Conservation (phyloP, 2,329 filamentous ascomycete genomes). For the Microascus cirrosus region DNA sequence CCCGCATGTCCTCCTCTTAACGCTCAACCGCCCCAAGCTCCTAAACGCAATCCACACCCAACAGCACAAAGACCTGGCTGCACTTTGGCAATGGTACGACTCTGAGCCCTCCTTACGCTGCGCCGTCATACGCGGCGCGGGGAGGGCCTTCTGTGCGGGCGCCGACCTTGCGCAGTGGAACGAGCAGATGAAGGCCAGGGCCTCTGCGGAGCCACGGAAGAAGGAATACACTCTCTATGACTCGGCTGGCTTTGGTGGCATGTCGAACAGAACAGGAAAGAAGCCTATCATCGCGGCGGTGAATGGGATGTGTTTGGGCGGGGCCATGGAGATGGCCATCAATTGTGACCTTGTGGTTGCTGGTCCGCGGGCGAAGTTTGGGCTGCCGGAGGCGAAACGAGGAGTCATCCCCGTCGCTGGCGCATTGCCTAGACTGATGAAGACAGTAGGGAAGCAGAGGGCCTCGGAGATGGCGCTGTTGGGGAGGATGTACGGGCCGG, state of each 20-base stretch:
- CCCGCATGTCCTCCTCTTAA: slow-evolving; percentile 45
- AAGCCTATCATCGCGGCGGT: slow-evolving; percentile 71
- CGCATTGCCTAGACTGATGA: slow-evolving; percentile 53
- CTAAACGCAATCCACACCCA: slow-evolving; percentile 45
- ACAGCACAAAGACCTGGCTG: slow-evolving; percentile 35
- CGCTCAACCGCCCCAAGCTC: slow-evolving; percentile 44
- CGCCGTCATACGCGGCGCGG: slow-evolving; percentile 51
- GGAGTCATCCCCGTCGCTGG: slow-evolving; percentile 64
- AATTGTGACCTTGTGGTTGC: slow-evolving; percentile 66
- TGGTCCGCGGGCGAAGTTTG: slow-evolving; percentile 44
- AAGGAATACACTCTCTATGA: slow-evolving; percentile 14
- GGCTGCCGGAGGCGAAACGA: slow-evolving; percentile 58
- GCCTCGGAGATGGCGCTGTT: slow-evolving; percentile 62
- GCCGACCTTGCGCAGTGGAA: slow-evolving; percentile 59
- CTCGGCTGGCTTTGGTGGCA: slow-evolving; percentile 48
- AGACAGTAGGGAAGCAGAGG: slow-evolving; percentile 55
- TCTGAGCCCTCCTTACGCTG: slow-evolving; percentile 47
- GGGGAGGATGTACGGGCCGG: slow-evolving; percentile 46
- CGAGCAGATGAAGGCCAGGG: slow-evolving; percentile 24
- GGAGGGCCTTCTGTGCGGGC: slow-evolving; percentile 56
- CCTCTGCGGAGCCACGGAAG: not conserved
- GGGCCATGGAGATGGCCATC: slow-evolving; percentile 65
- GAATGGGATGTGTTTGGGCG: slow-evolving; percentile 64
- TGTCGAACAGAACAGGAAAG: slow-evolving; percentile 54
- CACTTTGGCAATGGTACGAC: slow-evolving; percentile 51